phyloP scores from a whole-genome alignment of 768 basidiomycete genomes.

The Fomitopsis pulvina region DNA sequence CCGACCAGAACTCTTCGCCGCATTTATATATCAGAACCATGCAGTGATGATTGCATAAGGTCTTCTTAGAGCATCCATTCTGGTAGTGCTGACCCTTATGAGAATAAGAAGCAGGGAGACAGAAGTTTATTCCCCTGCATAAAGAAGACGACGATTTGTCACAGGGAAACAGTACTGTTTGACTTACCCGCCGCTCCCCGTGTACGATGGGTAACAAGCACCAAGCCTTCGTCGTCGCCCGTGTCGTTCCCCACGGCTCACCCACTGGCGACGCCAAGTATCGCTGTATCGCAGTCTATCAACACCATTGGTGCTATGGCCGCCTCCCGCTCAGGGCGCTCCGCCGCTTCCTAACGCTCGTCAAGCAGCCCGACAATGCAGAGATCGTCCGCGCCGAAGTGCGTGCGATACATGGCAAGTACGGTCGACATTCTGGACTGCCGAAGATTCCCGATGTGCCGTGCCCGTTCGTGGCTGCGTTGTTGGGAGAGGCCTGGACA shows the following conservation, averaged over 20 bases:
- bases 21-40: no score
- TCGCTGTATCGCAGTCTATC: not conserved
- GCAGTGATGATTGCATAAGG: no score
- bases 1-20: no score
- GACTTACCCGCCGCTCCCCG: no score
- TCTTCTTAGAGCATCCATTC: no score
- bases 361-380: conserved; percentile 30
- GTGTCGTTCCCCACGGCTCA: not conserved
- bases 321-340: not conserved
- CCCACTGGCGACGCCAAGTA: not conserved
- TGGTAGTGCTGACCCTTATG: no score
- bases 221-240: not conserved
- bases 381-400: conserved; percentile 32
- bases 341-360: not conserved
- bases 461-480: conserved; percentile 26
- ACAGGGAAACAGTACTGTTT: no score
- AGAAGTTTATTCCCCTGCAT: no score
- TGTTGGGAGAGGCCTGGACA: conserved; percentile 27
- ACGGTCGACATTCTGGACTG: conserved; percentile 12
- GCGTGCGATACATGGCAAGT: conserved; percentile 24
- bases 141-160: no score
- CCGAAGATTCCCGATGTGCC: conserved; percentile 20
- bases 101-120: no score
- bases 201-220: not conserved
- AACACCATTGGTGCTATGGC: not conserved